These are phyloP conservation scores for Kodamaea jinghongensis DNA, from an alignment of 805 yeast genomes.

Conservation along the genomic window DNA sequence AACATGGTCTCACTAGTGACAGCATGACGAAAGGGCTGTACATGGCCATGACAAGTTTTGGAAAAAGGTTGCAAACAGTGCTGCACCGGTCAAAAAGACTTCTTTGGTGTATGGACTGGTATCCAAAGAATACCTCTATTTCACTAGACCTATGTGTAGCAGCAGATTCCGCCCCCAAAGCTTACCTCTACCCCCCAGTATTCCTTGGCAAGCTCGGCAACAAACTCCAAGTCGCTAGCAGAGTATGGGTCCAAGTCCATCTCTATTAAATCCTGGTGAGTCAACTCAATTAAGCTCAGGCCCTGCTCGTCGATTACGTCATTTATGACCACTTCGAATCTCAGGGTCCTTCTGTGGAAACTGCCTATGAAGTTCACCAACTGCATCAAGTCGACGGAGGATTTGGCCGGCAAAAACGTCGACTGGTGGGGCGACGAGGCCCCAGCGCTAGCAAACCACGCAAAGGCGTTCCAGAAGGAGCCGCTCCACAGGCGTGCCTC, in stretches of 20 bases:
- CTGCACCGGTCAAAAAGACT: too few relatives aligned
- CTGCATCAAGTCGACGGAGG: constrained; percentile 19
- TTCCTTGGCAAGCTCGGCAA: constrained; percentile 30
- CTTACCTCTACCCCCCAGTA: constrained; percentile 36
- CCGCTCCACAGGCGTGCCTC: constrained; percentile 56
- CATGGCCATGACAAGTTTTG: too few relatives aligned
- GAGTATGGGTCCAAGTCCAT: constrained; percentile 45
- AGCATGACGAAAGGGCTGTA: too few relatives aligned
- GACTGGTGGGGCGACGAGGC: constrained; percentile 16
- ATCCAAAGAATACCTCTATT: too few relatives aligned
- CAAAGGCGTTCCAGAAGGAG: constrained; percentile 62
- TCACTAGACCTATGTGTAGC: too few relatives aligned
- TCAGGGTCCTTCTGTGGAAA: constrained; percentile 39
- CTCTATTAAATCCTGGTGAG: constrained; percentile 40
- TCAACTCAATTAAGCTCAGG: constrained; percentile 23
- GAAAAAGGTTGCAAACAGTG: too few relatives aligned
- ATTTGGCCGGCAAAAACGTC: constrained; percentile 10
- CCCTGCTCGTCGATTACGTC: constrained; percentile 33
- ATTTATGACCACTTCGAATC: constrained; percentile 23
- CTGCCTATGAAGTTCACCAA: constrained; percentile 33
- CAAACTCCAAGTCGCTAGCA: constrained; percentile 35
- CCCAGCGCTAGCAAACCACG: constrained; percentile 87
- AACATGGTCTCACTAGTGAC: too few relatives aligned
- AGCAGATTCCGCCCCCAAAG: constrained; percentile 36
- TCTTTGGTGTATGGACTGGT: too few relatives aligned